Evolutionary conservation across 768 basidiomycete species (phyloP).

Genomic region (Astraeus odoratus): DNA sequence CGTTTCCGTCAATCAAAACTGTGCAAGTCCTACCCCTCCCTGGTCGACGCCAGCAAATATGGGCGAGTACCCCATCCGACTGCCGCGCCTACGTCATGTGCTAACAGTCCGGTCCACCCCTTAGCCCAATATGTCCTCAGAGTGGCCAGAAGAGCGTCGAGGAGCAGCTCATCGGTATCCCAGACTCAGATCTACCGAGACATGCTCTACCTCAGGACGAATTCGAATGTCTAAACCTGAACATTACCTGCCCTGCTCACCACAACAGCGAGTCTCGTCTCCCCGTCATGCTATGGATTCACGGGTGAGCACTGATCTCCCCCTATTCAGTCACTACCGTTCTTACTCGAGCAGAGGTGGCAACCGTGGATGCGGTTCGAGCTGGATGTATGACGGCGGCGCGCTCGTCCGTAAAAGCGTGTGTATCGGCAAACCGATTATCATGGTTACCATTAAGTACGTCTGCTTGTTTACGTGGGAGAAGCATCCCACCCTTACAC

Average conservation of each 20-base stretch:
- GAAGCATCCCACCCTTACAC: slow-evolving; percentile 4
- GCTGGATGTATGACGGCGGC: slow-evolving; percentile 74
- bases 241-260: slow-evolving; percentile 68
- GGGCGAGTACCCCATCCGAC: slow-evolving; percentile 42
- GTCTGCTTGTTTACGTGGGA: slow-evolving; percentile 24
- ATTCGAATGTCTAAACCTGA: slow-evolving; percentile 74
- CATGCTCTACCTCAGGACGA: slow-evolving; percentile 60
- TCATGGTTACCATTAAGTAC: slow-evolving; percentile 73
- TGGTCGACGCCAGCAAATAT: slow-evolving; percentile 56
- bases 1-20: slow-evolving; percentile 72
- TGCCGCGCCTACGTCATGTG: slow-evolving; percentile 1
- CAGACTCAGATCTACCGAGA: slow-evolving; percentile 43
- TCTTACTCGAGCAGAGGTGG: slow-evolving; percentile 47
- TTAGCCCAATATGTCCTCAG: slow-evolving; percentile 75
- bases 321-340: slow-evolving; percentile 4
- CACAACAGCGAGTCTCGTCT: slow-evolving; percentile 44
- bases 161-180: slow-evolving; percentile 55
- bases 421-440: slow-evolving; percentile 52
- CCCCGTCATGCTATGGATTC: slow-evolving; percentile 84
- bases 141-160: slow-evolving; percentile 42
- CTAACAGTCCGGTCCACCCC: not conserved
- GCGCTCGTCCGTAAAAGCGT: slow-evolving; percentile 65
- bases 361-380: slow-evolving; percentile 65
- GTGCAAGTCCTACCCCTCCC: slow-evolving; percentile 46
- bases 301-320: slow-evolving; percentile 48